These are phyloP conservation scores for Athelia sp. DNA, from an alignment of 1,284 basidiomycete genomes.

Conservation along the genomic window DNA sequence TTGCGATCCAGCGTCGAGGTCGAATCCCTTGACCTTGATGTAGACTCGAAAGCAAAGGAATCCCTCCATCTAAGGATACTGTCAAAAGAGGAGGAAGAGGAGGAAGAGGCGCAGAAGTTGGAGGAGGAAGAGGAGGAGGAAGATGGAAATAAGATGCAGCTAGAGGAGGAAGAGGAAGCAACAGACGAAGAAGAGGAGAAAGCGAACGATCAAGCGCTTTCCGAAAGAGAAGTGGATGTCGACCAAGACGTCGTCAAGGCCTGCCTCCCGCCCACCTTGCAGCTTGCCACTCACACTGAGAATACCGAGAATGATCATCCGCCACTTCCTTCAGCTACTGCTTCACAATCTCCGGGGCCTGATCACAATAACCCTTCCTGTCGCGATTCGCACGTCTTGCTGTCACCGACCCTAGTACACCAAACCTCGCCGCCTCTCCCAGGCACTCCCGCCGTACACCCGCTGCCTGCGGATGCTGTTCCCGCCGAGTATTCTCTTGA, in stretches of 20 bases:
- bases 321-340: no score
- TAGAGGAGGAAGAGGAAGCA: slow-evolving; percentile 22
- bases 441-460: slow-evolving; percentile 6
- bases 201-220: no score
- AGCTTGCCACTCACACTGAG: no score
- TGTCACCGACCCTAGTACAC: neutral
- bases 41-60: neutral
- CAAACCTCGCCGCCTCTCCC: neutral
- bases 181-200: slow-evolving; percentile 1
- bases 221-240: no score
- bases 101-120: slow-evolving; percentile 1
- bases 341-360: no score
- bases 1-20: neutral
- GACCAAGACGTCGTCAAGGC: no score
- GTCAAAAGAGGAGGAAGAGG: slow-evolving; percentile 9
- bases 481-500: slow-evolving; percentile 8
- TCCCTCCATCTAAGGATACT: no score
- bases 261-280: no score
- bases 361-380: no score
- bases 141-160: slow-evolving; percentile 3
- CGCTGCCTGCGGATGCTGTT: neutral
- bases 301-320: no score
- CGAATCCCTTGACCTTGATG: neutral
- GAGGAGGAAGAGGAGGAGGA: slow-evolving; percentile 17
- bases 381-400: slow-evolving; percentile 17